Percentiles rank a stretch among this genome's conserved stretches.
Evolutionary conservation across 192 early-diverging fungal species (phyloP).

Genomic region (Coemansia sp.): DNA sequence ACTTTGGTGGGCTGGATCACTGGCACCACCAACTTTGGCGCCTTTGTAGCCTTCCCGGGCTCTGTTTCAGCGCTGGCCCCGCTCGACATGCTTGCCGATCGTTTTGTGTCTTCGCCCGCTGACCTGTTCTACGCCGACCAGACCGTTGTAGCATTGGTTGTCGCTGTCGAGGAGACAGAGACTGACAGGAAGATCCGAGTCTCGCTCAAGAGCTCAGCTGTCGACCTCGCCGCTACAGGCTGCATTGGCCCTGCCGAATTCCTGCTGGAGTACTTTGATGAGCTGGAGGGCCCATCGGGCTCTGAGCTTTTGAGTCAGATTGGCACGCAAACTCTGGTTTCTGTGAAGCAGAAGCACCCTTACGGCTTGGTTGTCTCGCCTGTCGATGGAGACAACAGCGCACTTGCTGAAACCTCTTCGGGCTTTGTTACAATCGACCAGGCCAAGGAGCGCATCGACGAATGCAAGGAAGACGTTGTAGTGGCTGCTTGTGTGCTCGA

Average conservation of each 20-base stretch:
- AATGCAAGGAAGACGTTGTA: slow-evolving; percentile 56
- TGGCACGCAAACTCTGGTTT: slow-evolving; percentile 53
- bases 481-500: slow-evolving; percentile 69
- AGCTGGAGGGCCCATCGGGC: slow-evolving; percentile 44
- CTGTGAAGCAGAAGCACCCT: slow-evolving; percentile 57
- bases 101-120: slow-evolving; percentile 60
- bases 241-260: slow-evolving; percentile 57
- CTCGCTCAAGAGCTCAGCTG: slow-evolving; percentile 69
- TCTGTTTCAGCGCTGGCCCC: slow-evolving; percentile 62
- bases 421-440: slow-evolving; percentile 67
- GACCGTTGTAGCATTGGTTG: slow-evolving; percentile 70
- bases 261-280: slow-evolving; percentile 58
- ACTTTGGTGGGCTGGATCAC: slow-evolving; percentile 70
- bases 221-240: slow-evolving; percentile 40
- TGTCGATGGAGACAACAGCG: slow-evolving; percentile 3
- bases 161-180: slow-evolving; percentile 53
- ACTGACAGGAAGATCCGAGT: slow-evolving; percentile 59
- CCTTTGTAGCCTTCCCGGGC: slow-evolving; percentile 69
- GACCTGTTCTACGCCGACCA: slow-evolving; percentile 65
- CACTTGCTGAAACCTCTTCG: slow-evolving; percentile 47
- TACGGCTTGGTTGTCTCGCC: slow-evolving; percentile 62
- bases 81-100: slow-evolving; percentile 62
- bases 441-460: slow-evolving; percentile 49
- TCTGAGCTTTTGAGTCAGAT: slow-evolving; percentile 54
- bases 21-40: slow-evolving; percentile 62